phyloP scores from a whole-genome alignment of 345 rosid genomes.

The Odontarrhena argentea region DNA sequence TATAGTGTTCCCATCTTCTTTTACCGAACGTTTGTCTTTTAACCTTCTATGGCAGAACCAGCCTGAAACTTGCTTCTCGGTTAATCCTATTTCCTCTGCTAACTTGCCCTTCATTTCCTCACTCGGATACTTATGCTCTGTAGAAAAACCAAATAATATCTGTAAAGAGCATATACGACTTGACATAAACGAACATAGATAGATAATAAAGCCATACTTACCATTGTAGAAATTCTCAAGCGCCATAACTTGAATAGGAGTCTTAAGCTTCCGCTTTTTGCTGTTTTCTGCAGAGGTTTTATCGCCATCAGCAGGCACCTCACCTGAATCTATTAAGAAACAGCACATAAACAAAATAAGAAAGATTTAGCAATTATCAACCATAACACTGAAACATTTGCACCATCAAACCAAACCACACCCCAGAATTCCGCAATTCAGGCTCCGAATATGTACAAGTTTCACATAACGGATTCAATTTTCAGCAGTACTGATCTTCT shows the following conservation, averaged over 20 bases:
- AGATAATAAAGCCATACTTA: constrained; percentile 40
- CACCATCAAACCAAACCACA: background rate
- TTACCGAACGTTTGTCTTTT: constrained; percentile 70
- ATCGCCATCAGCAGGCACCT: constrained; percentile 62
- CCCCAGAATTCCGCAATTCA: background rate
- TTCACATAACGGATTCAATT: background rate
- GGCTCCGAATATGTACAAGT: constrained; percentile 6
- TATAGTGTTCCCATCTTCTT: constrained; percentile 55
- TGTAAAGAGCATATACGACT: constrained; percentile 26
- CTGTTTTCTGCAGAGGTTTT: constrained; percentile 58
- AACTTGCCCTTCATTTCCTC: constrained; percentile 80
- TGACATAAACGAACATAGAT: constrained; percentile 23
- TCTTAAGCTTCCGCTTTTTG: constrained; percentile 67
- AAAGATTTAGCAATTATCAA: constrained; percentile 3
- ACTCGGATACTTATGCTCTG: constrained; percentile 78
- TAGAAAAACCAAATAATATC: constrained; percentile 18
- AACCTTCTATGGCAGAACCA: constrained; percentile 99
- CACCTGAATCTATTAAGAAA: constrained; percentile 59
- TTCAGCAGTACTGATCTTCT: background rate
- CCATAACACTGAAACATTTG: background rate
- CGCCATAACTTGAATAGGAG: constrained; percentile 71
- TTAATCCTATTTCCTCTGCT: constrained; percentile 71
- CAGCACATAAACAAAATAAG: constrained; percentile 16
- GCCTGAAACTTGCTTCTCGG: constrained; percentile 92
- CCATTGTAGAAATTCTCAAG: constrained; percentile 82